Conservation (phyloP, 2,329 filamentous ascomycete species). For the Arthrobotrys megalospora region DNA sequence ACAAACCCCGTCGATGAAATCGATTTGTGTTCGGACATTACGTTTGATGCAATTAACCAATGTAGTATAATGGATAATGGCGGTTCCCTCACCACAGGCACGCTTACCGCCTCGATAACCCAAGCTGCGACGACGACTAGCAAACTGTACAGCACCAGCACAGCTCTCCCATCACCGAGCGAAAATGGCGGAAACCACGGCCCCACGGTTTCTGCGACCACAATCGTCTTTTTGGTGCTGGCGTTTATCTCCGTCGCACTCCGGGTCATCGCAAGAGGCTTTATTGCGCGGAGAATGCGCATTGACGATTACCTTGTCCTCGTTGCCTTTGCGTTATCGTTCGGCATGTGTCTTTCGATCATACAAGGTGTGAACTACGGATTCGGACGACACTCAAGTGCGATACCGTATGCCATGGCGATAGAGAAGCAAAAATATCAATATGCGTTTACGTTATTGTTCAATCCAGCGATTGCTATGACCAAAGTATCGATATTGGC, state of each 20-base stretch:
- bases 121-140: conserved; percentile 46
- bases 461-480: conserved; percentile 91
- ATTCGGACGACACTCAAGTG: conserved; percentile 70
- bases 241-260: conserved; percentile 63
- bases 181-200: conserved; percentile 52
- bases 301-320: conserved; percentile 64
- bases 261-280: conserved; percentile 63
- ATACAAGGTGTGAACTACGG: conserved; percentile 71
- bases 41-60: conserved; percentile 54
- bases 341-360: conserved; percentile 70
- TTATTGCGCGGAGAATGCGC: conserved; percentile 61
- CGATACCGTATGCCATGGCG: conserved; percentile 58
- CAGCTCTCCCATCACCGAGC: conserved; percentile 41
- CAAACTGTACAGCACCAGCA: conserved; percentile 59
- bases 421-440: conserved; percentile 53
- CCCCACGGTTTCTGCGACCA: conserved; percentile 61
- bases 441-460: conserved; percentile 57
- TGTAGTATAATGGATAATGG: conserved; percentile 62
- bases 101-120: conserved; percentile 60
- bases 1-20: conserved; percentile 55
- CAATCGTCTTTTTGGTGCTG: conserved; percentile 61
- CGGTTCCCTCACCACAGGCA: conserved; percentile 58
- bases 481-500: conserved; percentile 93
- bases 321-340: conserved; percentile 66
- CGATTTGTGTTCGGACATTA: conserved; percentile 40